These are phyloP conservation scores for Ophiostoma perfectum DNA, from an alignment of 2,329 filamentous ascomycete genomes.

Conservation along the genomic window DNA sequence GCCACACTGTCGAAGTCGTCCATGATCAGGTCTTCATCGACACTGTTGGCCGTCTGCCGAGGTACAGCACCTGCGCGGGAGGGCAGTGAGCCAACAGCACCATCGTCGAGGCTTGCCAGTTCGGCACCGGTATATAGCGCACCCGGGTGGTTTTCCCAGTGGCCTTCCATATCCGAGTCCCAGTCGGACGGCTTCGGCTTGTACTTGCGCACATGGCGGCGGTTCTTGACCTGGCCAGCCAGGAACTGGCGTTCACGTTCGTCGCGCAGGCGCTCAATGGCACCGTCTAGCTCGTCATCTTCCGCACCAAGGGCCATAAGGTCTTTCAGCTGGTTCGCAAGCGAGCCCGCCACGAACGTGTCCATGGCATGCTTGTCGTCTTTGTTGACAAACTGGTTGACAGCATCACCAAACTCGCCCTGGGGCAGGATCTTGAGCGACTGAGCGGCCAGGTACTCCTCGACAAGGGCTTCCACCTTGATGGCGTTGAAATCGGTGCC, in stretches of 20 bases:
- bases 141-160: slow-evolving; percentile 74
- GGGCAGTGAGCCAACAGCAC: neutral
- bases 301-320: slow-evolving; percentile 63
- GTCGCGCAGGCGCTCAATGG: slow-evolving; percentile 67
- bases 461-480: slow-evolving; percentile 82
- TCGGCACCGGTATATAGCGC: slow-evolving; percentile 45
- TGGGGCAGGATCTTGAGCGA: slow-evolving; percentile 89
- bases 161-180: slow-evolving; percentile 85
- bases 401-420: slow-evolving; percentile 86
- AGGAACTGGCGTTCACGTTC: slow-evolving; percentile 67
- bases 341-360: slow-evolving; percentile 66
- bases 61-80: neutral
- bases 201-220: slow-evolving; percentile 45
- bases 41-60: slow-evolving; percentile 26
- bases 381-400: slow-evolving; percentile 88
- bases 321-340: slow-evolving; percentile 64
- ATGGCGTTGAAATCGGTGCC: slow-evolving; percentile 59
- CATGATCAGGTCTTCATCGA: slow-evolving; percentile 48
- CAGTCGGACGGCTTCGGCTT: slow-evolving; percentile 74
- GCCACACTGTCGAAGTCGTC: slow-evolving; percentile 51
- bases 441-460: slow-evolving; percentile 80
- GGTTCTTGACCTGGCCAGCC: slow-evolving; percentile 51
- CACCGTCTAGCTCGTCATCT: slow-evolving; percentile 66
- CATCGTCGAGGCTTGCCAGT: neutral
- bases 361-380: slow-evolving; percentile 92